Evolutionary conservation across 768 basidiomycete species (phyloP), one percentile per base, ranked within the genome.

Genomic region (Trametes villosa): DNA sequence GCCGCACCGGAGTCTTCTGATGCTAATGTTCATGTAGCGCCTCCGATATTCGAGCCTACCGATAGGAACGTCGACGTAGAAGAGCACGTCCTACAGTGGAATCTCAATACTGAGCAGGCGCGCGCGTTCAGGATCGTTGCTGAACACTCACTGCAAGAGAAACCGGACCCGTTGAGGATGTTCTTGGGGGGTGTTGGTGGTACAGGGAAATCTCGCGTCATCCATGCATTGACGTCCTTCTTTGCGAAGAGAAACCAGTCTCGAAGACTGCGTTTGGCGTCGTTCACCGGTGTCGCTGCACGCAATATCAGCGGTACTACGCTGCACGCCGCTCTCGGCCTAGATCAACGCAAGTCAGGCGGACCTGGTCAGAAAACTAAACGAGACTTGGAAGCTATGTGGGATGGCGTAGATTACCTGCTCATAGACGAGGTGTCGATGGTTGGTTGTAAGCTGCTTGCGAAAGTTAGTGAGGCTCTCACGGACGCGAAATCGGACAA

Each of bases 201-300:
- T 9, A 51, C 50, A 4, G 50, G 50, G 30, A 51, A 51, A 29
- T 51, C 57, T 27, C 45, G 56, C 22, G 60, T 65, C 42, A 44
- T 67, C 1, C 9, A 59, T 9, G 67, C 66, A 1, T 53, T 68
- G n/a, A 46, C 46, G n/a, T 11, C 9, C 0, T 53, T 65, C 24
- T 64, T 57, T 41, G 40, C 15, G 5, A n/a, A 5, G 18, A 13
- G 40, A 17, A 20, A 20, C 40, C 40, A 41, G 18, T 9, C 40
- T 17, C 11, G 40, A 17, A 7, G 40, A 17, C 18, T 41, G 40
- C 11, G 40, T 6, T 17, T 41, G 7, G 40, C 40, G 11, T 9
- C 40, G 11, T 41, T 17, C n/a, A 41, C 40, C 8, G 40, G 40
- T 17, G n/a, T 41, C 11, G 40, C 40, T 13, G 40, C 40, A 17